Percentiles rank a stretch among this genome's conserved stretches.
Conservation (phyloP, 257 asterid species). For the Perilla frutescens region DNA sequence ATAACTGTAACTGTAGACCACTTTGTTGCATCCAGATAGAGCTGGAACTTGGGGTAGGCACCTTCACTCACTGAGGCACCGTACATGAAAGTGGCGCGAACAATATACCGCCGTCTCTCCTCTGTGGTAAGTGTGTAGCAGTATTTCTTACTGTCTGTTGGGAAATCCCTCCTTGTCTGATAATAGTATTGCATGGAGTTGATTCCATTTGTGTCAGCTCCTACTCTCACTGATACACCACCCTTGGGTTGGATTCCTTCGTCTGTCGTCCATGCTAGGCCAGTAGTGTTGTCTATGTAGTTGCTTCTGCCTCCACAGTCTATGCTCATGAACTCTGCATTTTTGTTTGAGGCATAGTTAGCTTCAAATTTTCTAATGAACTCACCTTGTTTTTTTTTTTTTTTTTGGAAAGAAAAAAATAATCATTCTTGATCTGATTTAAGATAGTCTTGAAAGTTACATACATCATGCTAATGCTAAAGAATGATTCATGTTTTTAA, state of each 20-base stretch:
- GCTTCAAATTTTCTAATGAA: neutral
- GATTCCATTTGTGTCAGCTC: constrained; percentile 37
- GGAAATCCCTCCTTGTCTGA: constrained; percentile 72
- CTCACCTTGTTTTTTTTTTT: too few species aligned
- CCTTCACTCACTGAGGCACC: constrained; percentile 60
- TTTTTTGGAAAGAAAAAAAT: too few species aligned
- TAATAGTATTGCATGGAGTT: constrained; percentile 42
- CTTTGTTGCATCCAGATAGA: constrained; percentile 81
- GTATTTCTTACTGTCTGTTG: constrained; percentile 70
- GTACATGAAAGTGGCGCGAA: constrained; percentile 82
- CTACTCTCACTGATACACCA: constrained; percentile 58
- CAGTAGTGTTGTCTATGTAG: constrained; percentile 69
- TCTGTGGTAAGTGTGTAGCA: constrained; percentile 74
- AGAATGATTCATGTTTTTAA: neutral
- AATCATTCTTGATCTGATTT: too few species aligned
- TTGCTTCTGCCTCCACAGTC: constrained; percentile 85
- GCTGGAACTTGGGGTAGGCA: constrained; percentile 85
- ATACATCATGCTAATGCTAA: neutral
- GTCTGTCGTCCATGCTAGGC: constrained; percentile 80
- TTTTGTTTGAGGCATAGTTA: constrained; percentile 8
- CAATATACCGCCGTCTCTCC: constrained; percentile 78
- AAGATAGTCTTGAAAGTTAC: neutral
- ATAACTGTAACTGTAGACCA: constrained; percentile 84
- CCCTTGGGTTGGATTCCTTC: constrained; percentile 43
- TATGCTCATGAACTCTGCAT: constrained; percentile 90